Evolutionary conservation across 75 land plant species (phyloP).

Genomic region (Cryptomeria japonica): DNA sequence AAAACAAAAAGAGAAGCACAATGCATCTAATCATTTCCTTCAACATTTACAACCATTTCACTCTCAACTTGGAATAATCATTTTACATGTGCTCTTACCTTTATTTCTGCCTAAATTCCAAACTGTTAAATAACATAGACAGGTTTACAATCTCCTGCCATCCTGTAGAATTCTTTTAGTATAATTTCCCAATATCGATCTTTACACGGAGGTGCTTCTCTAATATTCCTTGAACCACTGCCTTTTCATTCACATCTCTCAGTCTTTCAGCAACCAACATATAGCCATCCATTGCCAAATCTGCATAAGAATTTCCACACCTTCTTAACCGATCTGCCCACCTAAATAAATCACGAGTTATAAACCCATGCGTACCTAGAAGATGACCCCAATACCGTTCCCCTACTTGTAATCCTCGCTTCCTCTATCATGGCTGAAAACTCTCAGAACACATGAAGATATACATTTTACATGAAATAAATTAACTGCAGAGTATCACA

Average conservation of each 20-base stretch:
- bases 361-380: conserved; percentile 98
- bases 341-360: conserved; percentile 92
- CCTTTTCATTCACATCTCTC: conserved; percentile 72
- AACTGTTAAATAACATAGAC: not conserved
- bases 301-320: conserved; percentile 70
- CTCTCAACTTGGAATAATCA: too few species aligned
- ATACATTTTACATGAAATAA: too few species aligned
- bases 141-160: conserved; percentile 3
- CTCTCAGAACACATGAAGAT: too few species aligned
- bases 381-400: too few species aligned
- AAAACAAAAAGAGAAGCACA: too few species aligned
- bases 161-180: conserved; percentile 33
- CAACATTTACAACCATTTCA: too few species aligned
- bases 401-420: too few species aligned
- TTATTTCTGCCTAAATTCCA: too few species aligned
- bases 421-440: too few species aligned
- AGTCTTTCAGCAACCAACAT: conserved; percentile 84
- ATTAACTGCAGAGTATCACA: too few species aligned
- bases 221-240: conserved; percentile 60
- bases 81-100: too few species aligned
- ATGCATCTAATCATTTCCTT: too few species aligned
- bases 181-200: conserved; percentile 48
- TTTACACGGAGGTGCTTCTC: conserved; percentile 71
- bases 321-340: conserved; percentile 87
- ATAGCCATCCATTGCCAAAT: conserved; percentile 91